Base-by-base conservation (phyloP, 2,329 filamentous ascomycete species). In the Colletotrichum tabaci region DNA sequence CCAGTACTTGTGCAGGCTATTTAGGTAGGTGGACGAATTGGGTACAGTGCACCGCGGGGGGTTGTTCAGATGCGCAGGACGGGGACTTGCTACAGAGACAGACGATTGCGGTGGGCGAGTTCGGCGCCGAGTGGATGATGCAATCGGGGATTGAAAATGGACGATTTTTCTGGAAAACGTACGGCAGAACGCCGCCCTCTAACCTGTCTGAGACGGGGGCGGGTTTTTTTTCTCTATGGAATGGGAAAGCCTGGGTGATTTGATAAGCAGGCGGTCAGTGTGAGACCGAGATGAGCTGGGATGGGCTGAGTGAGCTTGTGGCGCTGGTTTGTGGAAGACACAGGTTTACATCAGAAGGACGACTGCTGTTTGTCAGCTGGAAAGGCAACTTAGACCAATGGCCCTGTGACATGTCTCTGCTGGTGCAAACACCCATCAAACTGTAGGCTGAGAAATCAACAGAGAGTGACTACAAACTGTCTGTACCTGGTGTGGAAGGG, bases 101-200 rank as follows among this genome's bases (percentile, higher is more conserved):
- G 30, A 35, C 30, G 13, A 30, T 38, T 40, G 60, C 7, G 47
- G 18, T 40, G 57, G 16, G 53, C 61, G 61, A 67, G 46, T 23
- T 66, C 55, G 62, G 67, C 52, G 46, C 35, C 44, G 23, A 63
- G 50, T 58, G 58, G 58, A 71, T 71, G 69, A 72, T 72, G 69
- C 69, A 72, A 69, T 72, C 30, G 69, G 58, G 56, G 40, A 61
- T 56, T 61, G 13, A 42, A 63, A 67, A 58, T 56, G 30, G 56
- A 26, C 23, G 13, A 12, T 9, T 9, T 26, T 55, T 15, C 18
- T 9, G 13, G 47, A 46, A 35, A 13, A 8, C 52, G 53, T 9
- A 35, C 30, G 61, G 66, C 61, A 60, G 61, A 56, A 69, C 50
- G 47, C 42, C 30, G 60, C 35, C n/a, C n/a, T 56, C 30, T 52